These are phyloP conservation scores for Amylocystis lapponica DNA, from an alignment of 768 basidiomycete species.

Conservation along the genomic window DNA sequence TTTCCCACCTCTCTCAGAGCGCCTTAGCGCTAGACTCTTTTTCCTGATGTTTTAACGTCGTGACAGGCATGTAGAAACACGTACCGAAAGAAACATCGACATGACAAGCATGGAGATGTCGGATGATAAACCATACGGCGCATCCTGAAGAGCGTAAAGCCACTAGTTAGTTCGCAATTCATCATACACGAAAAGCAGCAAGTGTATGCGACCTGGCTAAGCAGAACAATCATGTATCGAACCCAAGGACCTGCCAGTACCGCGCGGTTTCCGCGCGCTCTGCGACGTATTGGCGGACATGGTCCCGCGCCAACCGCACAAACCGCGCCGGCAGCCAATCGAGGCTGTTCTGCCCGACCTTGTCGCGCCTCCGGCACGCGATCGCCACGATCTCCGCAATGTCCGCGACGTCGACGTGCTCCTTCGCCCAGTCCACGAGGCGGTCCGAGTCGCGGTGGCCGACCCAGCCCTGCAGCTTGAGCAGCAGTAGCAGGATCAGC, in stretches of 20 bases:
- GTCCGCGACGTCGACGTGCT: slow-evolving; percentile 29
- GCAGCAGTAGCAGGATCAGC: slow-evolving; percentile 20
- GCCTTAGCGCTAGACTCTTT: no score
- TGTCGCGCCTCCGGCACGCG: slow-evolving; percentile 12
- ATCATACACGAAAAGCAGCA: no score
- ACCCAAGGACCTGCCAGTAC: slow-evolving; percentile 2
- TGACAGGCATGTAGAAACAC: no score
- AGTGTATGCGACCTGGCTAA: no score
- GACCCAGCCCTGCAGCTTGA: slow-evolving; percentile 27
- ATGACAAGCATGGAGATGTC: no score
- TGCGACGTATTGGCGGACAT: slow-evolving; percentile 4
- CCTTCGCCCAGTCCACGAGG: slow-evolving; percentile 29
- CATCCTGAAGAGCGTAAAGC: no score
- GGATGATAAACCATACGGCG: no score
- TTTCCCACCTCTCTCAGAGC: no score
- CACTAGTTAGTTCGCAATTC: no score
- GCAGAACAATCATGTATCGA: no score
- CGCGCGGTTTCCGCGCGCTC: background rate
- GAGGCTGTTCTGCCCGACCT: background rate
- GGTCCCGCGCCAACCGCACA: background rate
- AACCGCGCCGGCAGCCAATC: slow-evolving; percentile 8
- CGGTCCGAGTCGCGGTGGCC: slow-evolving; percentile 24
- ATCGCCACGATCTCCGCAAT: slow-evolving; percentile 33
- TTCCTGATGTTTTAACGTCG: no score
- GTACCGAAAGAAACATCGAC: no score